These are phyloP conservation scores for Blastobotrys illinoisensis DNA, from an alignment of 1,139 yeast species.

Conservation along the genomic window DNA sequence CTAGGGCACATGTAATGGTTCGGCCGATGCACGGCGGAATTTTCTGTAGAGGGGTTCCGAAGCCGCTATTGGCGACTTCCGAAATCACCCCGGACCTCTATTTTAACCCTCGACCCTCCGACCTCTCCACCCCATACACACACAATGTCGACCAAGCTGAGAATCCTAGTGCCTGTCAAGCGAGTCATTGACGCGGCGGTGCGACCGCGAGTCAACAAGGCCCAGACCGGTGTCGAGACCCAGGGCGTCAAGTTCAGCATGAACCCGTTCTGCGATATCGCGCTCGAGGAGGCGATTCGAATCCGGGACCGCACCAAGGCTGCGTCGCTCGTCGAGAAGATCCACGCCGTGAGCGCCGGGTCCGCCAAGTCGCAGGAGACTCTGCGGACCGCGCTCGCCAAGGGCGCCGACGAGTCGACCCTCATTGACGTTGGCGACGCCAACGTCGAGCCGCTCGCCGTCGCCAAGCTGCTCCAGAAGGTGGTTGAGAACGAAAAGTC, in stretches of 20 bases:
- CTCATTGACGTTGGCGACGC: conserved; percentile 70
- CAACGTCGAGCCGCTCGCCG: conserved; percentile 78
- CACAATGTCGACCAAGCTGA: conserved; percentile 38
- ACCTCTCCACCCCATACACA: not conserved
- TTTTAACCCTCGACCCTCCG: not conserved
- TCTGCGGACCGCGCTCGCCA: conserved; percentile 84
- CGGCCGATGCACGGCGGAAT: not conserved
- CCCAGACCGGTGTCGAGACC: conserved; percentile 81
- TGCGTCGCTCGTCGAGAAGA: conserved; percentile 54
- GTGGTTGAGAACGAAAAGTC: conserved; percentile 65
- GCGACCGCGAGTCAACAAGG: conserved; percentile 86
- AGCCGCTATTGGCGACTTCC: not conserved
- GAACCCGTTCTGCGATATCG: conserved; percentile 97
- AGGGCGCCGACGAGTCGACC: conserved; percentile 86
- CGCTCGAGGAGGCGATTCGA: conserved; percentile 84
- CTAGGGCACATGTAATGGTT: not conserved
- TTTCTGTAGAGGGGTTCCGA: conserved; percentile 1
- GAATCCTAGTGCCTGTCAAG: conserved; percentile 88
- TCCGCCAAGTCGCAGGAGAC: conserved; percentile 83
- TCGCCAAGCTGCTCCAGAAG: conserved; percentile 77
- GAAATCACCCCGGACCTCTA: not conserved
- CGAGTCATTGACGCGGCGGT: conserved; percentile 91
- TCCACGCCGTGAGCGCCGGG: conserved; percentile 93
- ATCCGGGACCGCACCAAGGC: conserved; percentile 64
- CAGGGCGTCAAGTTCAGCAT: conserved; percentile 89